These are phyloP conservation scores for Amanita molliuscula DNA, from an alignment of 768 basidiomycete genomes.

Conservation along the genomic window DNA sequence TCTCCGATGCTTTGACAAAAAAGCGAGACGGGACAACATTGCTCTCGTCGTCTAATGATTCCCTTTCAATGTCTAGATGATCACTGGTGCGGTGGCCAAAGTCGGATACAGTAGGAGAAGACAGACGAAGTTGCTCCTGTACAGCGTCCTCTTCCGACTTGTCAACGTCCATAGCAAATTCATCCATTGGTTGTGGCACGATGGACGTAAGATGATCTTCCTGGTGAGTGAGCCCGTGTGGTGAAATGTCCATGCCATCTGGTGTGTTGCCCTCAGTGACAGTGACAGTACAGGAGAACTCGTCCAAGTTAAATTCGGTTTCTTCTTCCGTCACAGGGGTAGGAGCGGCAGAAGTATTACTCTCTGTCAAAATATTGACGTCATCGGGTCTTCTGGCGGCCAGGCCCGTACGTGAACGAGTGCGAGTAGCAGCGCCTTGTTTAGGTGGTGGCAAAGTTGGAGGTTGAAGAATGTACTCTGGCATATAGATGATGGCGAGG, in stretches of 20 bases:
- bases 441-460: constrained; percentile 10
- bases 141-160: constrained; percentile 6
- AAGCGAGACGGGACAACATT: background rate
- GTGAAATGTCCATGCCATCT: constrained; percentile 4
- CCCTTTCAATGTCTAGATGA: background rate
- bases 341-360: background rate
- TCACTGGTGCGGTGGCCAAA: background rate
- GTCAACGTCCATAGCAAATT: constrained; percentile 12
- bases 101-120: constrained; percentile 3
- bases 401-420: constrained; percentile 5
- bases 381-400: constrained; percentile 8
- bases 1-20: background rate
- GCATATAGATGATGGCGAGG: constrained; percentile 85
- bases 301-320: constrained; percentile 14
- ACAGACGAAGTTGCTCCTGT: constrained; percentile 2
- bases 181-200: constrained; percentile 2
- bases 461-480: constrained; percentile 49
- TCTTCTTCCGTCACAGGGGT: constrained; percentile 22
- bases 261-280: constrained; percentile 2
- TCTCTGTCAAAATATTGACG: background rate
- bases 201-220: background rate
- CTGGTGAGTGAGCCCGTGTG: background rate
- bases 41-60: background rate
- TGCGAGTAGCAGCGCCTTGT: background rate
- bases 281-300: constrained; percentile 19